Evolutionary conservation across 164 flowering plant genomes (phyloP).

Genomic region (Paratinospora sagittata): DNA sequence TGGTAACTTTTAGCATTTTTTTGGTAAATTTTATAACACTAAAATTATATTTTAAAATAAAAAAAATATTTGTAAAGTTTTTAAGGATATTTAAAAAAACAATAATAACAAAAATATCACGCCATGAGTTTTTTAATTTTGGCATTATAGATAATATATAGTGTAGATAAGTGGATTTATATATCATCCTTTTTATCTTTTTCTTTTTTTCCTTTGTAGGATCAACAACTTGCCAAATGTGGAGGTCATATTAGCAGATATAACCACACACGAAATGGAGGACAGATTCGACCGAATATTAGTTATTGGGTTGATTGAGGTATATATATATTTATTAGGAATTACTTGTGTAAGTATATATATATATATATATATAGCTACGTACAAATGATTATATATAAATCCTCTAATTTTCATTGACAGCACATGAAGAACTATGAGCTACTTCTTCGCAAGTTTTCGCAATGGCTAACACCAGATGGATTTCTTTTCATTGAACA

Average conservation of each 20-base stretch:
- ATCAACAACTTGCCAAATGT: conserved; percentile 11
- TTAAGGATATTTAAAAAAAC: no score
- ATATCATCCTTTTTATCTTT: no score
- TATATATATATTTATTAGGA: not conserved
- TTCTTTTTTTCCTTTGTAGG: not conserved
- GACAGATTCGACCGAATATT: conserved; percentile 12
- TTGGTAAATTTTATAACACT: no score
- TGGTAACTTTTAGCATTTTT: no score
- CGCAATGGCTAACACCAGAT: conserved; percentile 20
- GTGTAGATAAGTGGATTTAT: no score
- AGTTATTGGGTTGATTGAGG: conserved; percentile 17
- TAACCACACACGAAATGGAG: conserved; percentile 12
- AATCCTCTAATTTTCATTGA: not conserved
- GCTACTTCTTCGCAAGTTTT: conserved; percentile 17
- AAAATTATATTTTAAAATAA: no score
- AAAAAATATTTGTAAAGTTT: no score
- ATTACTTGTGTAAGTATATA: no score
- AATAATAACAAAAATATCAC: no score
- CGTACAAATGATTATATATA: not conserved
- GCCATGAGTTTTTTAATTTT: no score
- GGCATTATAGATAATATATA: no score
- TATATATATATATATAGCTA: not conserved
- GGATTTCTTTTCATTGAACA: conserved; percentile 25
- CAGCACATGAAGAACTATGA: conserved; percentile 25
- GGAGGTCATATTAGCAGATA: conserved; percentile 13